Percentiles rank a stretch among this genome's conserved stretches.
These are phyloP conservation scores for Stromatinia cepivora DNA, from an alignment of 2,329 filamentous ascomycete genomes.

Conservation along the genomic window DNA sequence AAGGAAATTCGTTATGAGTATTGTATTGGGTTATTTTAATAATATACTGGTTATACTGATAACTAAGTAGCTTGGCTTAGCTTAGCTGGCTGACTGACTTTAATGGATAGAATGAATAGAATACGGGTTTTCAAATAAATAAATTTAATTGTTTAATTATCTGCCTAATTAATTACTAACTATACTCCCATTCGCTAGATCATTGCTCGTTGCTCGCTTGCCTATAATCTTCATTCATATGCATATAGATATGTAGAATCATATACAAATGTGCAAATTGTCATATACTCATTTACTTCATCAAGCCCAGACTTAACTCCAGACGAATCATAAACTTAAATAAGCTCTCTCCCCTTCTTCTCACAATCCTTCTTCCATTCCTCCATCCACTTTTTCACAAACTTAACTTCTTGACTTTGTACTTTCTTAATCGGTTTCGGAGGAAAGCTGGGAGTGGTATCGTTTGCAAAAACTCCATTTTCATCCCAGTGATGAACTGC, in stretches of 20 bases:
- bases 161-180: neutral
- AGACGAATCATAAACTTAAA: neutral
- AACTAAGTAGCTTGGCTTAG: too few relatives aligned
- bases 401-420: slow-evolving; percentile 58
- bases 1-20: too few relatives aligned
- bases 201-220: neutral
- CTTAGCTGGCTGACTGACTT: too few relatives aligned
- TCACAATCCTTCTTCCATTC: slow-evolving; percentile 49
- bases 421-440: slow-evolving; percentile 58
- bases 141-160: neutral
- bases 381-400: slow-evolving; percentile 67
- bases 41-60: too few relatives aligned
- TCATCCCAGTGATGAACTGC: slow-evolving; percentile 83
- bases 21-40: too few relatives aligned
- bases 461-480: slow-evolving; percentile 64
- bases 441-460: slow-evolving; percentile 56
- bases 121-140: too few relatives aligned
- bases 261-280: neutral
- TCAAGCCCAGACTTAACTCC: too few relatives aligned
- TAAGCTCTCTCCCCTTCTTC: neutral
- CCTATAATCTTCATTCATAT: neutral
- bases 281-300: neutral
- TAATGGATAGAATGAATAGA: too few relatives aligned
- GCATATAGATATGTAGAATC: neutral
- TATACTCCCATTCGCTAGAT: too few relatives aligned